A percentile compares a stretch with the other conserved stretches of the same genome.
These are phyloP conservation scores for Lepiota venenata DNA, from an alignment of 768 basidiomycete genomes.

Conservation along the genomic window DNA sequence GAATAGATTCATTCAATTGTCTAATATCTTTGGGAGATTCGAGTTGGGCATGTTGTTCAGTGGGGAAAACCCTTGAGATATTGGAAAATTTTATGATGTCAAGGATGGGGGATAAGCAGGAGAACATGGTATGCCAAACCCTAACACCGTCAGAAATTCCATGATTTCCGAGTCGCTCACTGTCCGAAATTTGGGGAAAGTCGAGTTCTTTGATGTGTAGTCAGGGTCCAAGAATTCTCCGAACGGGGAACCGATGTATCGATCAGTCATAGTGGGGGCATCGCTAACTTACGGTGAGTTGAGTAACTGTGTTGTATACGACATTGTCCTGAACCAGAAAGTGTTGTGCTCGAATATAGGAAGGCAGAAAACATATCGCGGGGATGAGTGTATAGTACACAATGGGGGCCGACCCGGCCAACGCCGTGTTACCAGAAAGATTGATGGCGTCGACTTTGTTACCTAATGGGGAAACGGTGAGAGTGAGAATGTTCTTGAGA, in stretches of 20 bases:
- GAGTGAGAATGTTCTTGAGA: constrained; percentile 17
- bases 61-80: neutral
- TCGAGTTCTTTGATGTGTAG: neutral
- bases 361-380: neutral
- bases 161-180: neutral
- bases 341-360: neutral
- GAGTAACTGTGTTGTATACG: neutral
- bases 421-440: constrained; percentile 9
- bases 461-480: constrained; percentile 21
- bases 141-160: neutral
- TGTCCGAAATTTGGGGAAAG: neutral
- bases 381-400: neutral
- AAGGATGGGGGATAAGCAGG: neutral
- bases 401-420: neutral
- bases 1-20: too few species aligned
- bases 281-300: neutral
- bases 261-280: neutral
- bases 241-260: neutral
- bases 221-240: neutral
- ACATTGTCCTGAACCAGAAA: neutral
- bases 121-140: neutral
- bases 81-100: neutral
- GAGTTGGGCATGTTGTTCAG: neutral
- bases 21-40: too few species aligned
- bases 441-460: constrained; percentile 14